Conservation (phyloP, 441 rosid species). For the Syzygium syzygioides region DNA sequence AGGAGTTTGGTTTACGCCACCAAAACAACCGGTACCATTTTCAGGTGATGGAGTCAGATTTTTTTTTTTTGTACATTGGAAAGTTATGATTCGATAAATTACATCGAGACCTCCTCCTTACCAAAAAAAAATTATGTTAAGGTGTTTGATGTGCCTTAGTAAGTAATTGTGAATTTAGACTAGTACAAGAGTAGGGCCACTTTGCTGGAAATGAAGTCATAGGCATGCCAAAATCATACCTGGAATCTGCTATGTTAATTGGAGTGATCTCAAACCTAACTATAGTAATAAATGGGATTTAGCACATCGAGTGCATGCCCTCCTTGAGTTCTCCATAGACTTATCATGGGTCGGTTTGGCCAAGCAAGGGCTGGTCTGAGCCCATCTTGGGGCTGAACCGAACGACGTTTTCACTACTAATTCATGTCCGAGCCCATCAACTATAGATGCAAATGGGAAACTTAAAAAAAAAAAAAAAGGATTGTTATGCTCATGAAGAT, state of each 20-base stretch:
- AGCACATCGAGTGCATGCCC: not conserved
- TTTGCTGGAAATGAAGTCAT: not conserved
- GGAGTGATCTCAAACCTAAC: not conserved
- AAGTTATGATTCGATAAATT: not conserved
- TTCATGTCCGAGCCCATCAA: not conserved
- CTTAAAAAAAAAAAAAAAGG: not conserved
- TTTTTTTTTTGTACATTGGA: not conserved
- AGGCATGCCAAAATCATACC: not conserved
- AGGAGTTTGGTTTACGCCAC: not conserved
- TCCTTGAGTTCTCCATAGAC: not conserved
- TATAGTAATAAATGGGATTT: not conserved
- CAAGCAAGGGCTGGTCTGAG: not conserved
- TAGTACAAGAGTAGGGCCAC: not conserved
- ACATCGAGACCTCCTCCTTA: not conserved
- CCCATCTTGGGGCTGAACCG: fast-evolving
- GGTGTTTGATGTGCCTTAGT: not conserved
- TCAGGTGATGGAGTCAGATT: not conserved
- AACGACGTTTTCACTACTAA: fast-evolving
- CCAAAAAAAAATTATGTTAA: not conserved
- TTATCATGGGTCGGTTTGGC: not conserved
- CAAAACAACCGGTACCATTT: not conserved
- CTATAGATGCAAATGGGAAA: not conserved
- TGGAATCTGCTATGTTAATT: not conserved
- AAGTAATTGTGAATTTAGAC: not conserved
- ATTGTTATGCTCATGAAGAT: not conserved